Conservation (phyloP, 2,329 filamentous ascomycete species). For the Ceratocystis papillata region DNA sequence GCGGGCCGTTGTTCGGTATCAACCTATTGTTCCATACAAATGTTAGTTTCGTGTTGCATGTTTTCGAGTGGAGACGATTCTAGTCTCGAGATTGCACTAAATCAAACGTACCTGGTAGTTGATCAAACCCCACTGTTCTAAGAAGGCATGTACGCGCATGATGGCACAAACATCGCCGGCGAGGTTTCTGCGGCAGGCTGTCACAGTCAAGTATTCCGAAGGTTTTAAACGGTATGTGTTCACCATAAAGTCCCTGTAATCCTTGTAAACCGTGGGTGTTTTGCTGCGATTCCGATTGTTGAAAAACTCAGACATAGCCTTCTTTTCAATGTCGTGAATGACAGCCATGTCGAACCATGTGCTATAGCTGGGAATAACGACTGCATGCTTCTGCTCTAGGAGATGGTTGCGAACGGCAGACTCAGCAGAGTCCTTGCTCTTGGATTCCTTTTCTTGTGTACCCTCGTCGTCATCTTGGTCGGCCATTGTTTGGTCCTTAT, state of each 20-base stretch:
- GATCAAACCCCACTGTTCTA: slow-evolving; percentile 97
- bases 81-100: background rate
- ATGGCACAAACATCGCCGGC: slow-evolving; percentile 97
- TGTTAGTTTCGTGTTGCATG: background rate
- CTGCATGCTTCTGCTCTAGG: slow-evolving; percentile 85
- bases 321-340: slow-evolving; percentile 83
- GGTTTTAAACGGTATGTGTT: slow-evolving; percentile 97
- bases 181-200: slow-evolving; percentile 85
- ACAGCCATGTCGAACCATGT: slow-evolving; percentile 98
- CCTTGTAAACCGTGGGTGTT: slow-evolving; percentile 92
- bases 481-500: slow-evolving; percentile 42
- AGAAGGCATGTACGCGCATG: slow-evolving; percentile 94
- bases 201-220: slow-evolving; percentile 91
- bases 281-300: slow-evolving; percentile 98
- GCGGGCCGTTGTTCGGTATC: slow-evolving; percentile 92
- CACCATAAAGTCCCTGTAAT: slow-evolving; percentile 99
- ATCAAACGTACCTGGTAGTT: slow-evolving; percentile 73
- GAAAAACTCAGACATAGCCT: slow-evolving; percentile 95
- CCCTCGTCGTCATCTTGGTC: slow-evolving; percentile 42
- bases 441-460: slow-evolving; percentile 43
- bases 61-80: background rate
- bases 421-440: slow-evolving; percentile 73
- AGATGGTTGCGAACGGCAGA: slow-evolving; percentile 83
- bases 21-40: slow-evolving; percentile 48
- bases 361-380: slow-evolving; percentile 93